Base-by-base conservation (phyloP, 2,329 filamentous ascomycete species). In the Exutisphaerella laricina region DNA sequence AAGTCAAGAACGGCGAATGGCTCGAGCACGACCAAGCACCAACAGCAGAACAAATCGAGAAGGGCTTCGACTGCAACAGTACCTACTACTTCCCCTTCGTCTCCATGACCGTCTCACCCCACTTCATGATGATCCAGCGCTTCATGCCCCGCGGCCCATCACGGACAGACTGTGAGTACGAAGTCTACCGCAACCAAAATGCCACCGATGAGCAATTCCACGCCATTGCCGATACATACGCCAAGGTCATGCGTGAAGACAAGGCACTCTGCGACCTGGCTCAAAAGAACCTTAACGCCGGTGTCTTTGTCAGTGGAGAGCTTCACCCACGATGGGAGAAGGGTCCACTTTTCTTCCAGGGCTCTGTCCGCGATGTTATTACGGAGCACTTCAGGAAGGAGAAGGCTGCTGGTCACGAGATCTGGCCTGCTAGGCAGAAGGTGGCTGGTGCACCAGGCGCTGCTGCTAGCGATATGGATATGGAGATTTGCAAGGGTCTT, bases 71-170 rank as follows among this genome's bases (percentile, higher is more conserved):
- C 7, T 65, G 71, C n/a, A 63, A 67, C 34, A 63, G 59, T 48
- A 72, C 69, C 12, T 73, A 70, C 57, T 72, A 65, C 53, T 73
- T 67, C 46, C 71, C 71, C 10, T 72, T 71, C 45, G 66, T 67
- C 14, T 72, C 69, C 9, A 68, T 70, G 61, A 71, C 68, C 41
- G 61, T 73, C 20, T 67, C 68, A 69, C 69, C 73, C 5, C 67
- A 79, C 61, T 79, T 80, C 59, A 74, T 81, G 62, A 77, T 78
- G 65, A 71, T 79, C 40, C 75, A 79, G 54, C 69, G 77, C 45
- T 79, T 79, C 59, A 66, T 79, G n/a, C 78, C 78, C 5, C 68
- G 61, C 30, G 65, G 68, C 1, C 66, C 77, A 0, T 66, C 62
- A 14, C 68, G 62, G 29, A 73, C 71, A 2, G 63, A 65, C 31